Conservation (phyloP, 1,139 yeast genomes). For the Casaregolazyma suthepensis region DNA sequence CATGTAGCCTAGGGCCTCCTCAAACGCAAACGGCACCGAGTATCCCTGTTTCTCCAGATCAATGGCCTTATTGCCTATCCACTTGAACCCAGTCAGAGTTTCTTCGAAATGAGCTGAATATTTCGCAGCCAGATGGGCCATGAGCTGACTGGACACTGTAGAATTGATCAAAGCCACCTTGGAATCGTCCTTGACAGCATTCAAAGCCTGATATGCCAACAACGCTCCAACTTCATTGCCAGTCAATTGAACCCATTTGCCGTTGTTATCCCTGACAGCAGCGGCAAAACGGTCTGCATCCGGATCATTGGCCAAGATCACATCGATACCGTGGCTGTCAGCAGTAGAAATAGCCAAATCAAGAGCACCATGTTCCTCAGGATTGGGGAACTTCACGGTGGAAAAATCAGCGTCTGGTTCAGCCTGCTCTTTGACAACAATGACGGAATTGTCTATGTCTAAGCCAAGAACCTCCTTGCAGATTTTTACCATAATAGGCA, state of each 20-base stretch:
- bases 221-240: constrained; percentile 89
- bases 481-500: constrained; percentile 30
- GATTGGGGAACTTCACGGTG: constrained; percentile 87
- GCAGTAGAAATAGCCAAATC: constrained; percentile 61
- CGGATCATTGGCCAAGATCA: constrained; percentile 89
- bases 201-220: constrained; percentile 62
- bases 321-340: constrained; percentile 35
- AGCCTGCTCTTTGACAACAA: constrained; percentile 54
- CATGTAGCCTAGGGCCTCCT: constrained; percentile 97
- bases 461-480: constrained; percentile 26
- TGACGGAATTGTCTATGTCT: constrained; percentile 31
- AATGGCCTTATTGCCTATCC: constrained; percentile 91
- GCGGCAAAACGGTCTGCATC: constrained; percentile 92
- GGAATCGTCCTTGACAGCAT: constrained; percentile 23
- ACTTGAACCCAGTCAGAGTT: constrained; percentile 91
- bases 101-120: constrained; percentile 65
- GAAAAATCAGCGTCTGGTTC: constrained; percentile 79
- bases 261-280: constrained; percentile 42
- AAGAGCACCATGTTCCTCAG: constrained; percentile 91
- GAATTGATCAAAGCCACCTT: constrained; percentile 70
- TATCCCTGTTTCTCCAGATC: constrained; percentile 60
- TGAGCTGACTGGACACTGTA: constrained; percentile 84
- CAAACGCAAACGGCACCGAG: constrained; percentile 81
- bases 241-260: constrained; percentile 69
- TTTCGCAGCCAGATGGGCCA: constrained; percentile 58